Conservation (phyloP, 495 filamentous ascomycete species). For the Aspergillus wentii region DNA sequence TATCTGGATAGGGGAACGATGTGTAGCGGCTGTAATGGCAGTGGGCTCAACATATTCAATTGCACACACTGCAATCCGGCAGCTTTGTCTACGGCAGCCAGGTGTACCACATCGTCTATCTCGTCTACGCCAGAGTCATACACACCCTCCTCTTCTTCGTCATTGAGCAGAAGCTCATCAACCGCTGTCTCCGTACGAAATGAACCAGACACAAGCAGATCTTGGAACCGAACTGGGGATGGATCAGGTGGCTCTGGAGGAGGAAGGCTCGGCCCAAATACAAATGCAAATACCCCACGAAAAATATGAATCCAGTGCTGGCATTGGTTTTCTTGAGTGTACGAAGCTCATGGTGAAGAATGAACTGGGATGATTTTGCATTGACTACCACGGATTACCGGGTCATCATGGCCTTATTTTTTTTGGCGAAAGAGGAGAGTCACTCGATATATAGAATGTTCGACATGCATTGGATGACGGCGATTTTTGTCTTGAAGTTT, state of each 20-base stretch:
- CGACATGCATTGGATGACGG: too few relatives aligned
- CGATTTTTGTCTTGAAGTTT: too few relatives aligned
- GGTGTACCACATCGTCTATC: conserved; percentile 3
- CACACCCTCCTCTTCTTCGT: conserved; percentile 22
- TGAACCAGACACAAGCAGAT: conserved; percentile 6
- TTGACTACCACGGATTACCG: too few relatives aligned
- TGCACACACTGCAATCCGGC: conserved; percentile 34
- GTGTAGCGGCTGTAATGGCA: conserved; percentile 29
- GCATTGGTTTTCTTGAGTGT: too few relatives aligned
- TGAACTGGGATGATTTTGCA: too few relatives aligned
- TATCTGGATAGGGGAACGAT: conserved; percentile 20
- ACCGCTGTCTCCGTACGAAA: conserved; percentile 22
- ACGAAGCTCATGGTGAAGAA: too few relatives aligned
- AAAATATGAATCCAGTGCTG: conserved; percentile 9
- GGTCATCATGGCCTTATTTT: too few relatives aligned
- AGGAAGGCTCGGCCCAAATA: conserved; percentile 18
- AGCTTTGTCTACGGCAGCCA: conserved; percentile 12
- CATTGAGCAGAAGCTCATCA: conserved; percentile 28
- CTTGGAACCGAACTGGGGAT: conserved; percentile 14
- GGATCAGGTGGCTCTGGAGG: conserved; percentile 14
- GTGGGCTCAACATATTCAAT: conserved; percentile 32
- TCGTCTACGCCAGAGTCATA: conserved; percentile 23
- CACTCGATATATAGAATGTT: too few relatives aligned
- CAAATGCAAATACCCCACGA: conserved; percentile 19
- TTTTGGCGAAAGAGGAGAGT: too few relatives aligned